Evolutionary conservation across 1,284 basidiomycete species (phyloP), one percentile per base, ranked within the genome.

Genomic region (Fomes fomentarius): DNA sequence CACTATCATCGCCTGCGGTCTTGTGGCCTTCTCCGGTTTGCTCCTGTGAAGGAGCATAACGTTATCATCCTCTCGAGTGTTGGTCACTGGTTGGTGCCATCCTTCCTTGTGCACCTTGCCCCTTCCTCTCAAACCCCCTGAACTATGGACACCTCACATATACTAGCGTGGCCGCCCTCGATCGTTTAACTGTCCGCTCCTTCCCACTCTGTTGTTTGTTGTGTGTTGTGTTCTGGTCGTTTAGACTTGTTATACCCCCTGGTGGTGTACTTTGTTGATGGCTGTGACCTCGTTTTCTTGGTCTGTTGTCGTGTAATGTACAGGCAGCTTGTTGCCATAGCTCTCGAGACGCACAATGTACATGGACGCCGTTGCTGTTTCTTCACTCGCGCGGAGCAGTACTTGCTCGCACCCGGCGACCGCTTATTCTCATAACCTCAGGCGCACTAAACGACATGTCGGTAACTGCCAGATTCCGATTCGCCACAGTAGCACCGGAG

Each of bases 21-120:
- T 68, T 46, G 68, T 62, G 22, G 57, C 63, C n/a, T 45, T 70
- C 31, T 62, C 62, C 10, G 65, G 64, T 11, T 50, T 66, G 19
- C 57, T 69, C 47, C 53, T 69, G 44, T 69, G 52, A 63, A 37
- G 26, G 14, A 19, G 25, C 31, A 21, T 25, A 10, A n/a, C 9
- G 22, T 9, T 41, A 34, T 48, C 17, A 40, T 15, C 4, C 38
- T 39, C 21, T 50, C 44, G 43, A 53, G 44, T 50, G 25, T 21
- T 24, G 34, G 41, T 45, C 24, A 34, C 15, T 21, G 22, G 45
- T 34, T 25, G 41, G 40, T 34, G 34, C 46, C 31, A 46, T 15
- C 37, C 24, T 22, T 47, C 47, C 61, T 62, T 64, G 61, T 62
- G 63, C 63, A 62, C 57, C 61, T 42, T 31, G 24, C 47, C 45